Conservation (phyloP, 1,284 basidiomycete genomes). For the Cryptococcus sp. region DNA sequence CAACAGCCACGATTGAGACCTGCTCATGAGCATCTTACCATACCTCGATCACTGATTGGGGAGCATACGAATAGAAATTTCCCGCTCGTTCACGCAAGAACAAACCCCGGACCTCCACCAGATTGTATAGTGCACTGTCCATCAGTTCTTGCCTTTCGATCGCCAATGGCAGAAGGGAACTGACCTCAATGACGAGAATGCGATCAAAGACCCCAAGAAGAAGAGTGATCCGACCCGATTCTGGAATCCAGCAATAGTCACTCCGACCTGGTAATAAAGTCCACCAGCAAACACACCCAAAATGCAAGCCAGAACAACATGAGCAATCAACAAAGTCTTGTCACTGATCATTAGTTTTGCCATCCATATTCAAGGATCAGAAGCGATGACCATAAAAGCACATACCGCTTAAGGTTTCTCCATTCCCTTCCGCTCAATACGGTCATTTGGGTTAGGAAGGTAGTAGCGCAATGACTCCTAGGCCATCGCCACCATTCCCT, state of each 20-base stretch:
- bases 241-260: slow-evolving; percentile 85
- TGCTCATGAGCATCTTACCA: slow-evolving; percentile 27
- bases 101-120: slow-evolving; percentile 71
- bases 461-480: slow-evolving; percentile 48
- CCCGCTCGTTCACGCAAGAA: slow-evolving; percentile 82
- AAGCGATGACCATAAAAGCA: slow-evolving; percentile 1
- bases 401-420: slow-evolving; percentile 68
- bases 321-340: slow-evolving; percentile 72
- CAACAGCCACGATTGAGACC: slow-evolving; percentile 80
- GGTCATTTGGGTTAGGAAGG: slow-evolving; percentile 81
- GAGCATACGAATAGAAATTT: slow-evolving; percentile 57
- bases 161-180: background rate
- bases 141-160: background rate
- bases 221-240: slow-evolving; percentile 81
- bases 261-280: slow-evolving; percentile 70
- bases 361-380: background rate
- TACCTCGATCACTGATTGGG: background rate
- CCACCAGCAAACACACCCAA: slow-evolving; percentile 77
- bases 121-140: slow-evolving; percentile 69
- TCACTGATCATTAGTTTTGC: slow-evolving; percentile 55
- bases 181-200: slow-evolving; percentile 71
- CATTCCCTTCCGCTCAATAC: slow-evolving; percentile 73
- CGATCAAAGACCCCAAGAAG: slow-evolving; percentile 80
- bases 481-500: slow-evolving; percentile 24
- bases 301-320: slow-evolving; percentile 62